phyloP scores from a whole-genome alignment of 108 stramenopile species.

The Pseudonitzschia multiseries region DNA sequence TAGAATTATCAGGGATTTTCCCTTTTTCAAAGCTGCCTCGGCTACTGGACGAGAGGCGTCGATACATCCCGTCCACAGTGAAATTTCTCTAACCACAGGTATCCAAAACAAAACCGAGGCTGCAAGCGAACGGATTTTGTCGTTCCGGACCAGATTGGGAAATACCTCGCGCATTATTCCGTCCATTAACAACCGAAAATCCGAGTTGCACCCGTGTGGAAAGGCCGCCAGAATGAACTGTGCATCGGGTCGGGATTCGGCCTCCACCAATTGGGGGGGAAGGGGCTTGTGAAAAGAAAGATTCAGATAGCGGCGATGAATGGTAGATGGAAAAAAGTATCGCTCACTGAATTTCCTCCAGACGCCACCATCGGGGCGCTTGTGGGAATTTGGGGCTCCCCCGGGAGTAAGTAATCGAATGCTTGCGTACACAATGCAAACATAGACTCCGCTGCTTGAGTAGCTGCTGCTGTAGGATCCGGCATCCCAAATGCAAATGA shows the following conservation, averaged over 20 bases:
- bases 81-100: conserved; percentile 65
- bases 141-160: conserved; percentile 35
- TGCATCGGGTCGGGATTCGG: background rate
- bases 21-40: conserved; percentile 28
- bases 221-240: conserved; percentile 44
- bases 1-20: conserved; percentile 45
- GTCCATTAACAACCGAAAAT: conserved; percentile 44
- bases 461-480: background rate
- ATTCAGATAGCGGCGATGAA: background rate
- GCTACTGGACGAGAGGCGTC: conserved; percentile 63
- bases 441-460: background rate
- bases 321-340: background rate
- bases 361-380: background rate
- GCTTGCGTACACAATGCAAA: background rate
- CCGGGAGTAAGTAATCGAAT: background rate
- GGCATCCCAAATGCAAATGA: background rate
- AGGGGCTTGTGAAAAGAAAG: background rate
- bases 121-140: conserved; percentile 35
- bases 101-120: conserved; percentile 65
- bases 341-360: background rate
- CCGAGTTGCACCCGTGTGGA: conserved; percentile 37
- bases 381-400: background rate
- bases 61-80: conserved; percentile 53
- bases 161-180: conserved; percentile 30
- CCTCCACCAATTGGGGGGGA: background rate